Base-by-base conservation (phyloP, 805 yeast genomes). In the Dipodascus geniculatus region DNA sequence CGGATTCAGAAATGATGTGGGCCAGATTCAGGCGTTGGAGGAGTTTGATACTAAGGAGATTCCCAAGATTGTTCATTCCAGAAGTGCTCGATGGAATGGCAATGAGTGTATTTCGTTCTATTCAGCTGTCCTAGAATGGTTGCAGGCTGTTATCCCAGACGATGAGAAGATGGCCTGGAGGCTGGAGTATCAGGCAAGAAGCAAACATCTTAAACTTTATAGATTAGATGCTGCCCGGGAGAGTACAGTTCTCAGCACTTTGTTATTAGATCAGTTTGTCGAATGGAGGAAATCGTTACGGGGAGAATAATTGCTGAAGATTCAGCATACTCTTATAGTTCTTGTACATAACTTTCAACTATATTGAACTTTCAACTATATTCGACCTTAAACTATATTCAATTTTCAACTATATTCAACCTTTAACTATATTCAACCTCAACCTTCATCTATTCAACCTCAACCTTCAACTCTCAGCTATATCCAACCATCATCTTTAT, bases 81-180 rank as follows among this genome's bases (percentile, higher is more conserved):
- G 44, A 38, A 17, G 44, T 14, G 48, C 51, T n/a, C 55, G 55
- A 50, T 80, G 87, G 67, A 81, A 80, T 62, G 91, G 95, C 59
- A 78, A 82, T 67, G 87, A 82, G 53, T 82, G 91, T 6, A 72
- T 91, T 51, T 86, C 83, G 61, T 93, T 95, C 81, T 86, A 87
- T 67, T 91, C 91, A 2, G 89, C 93, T 0, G 76, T 84, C 19
- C 71, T 87, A 53, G 87, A 86, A 54, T 89, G 96, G 96, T 65
- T 91, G 33, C 72, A 72, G 47, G 74, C 74, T 22, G 68, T 69
- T 22, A 70, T 83, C 19, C 83, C 87, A 11, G 70, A 73, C 24
- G 78, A 78, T 48, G 80, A 81, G 55, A 66, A 69, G 22, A 76
- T 71, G 49, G 76, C 79, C 1, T 80, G 77, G 73, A 71, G 75